Evolutionary conservation across 2,329 filamentous ascomycete genomes (phyloP), one percentile per base, ranked within the genome.

Genomic region (Trichoderma arundinaceum): DNA sequence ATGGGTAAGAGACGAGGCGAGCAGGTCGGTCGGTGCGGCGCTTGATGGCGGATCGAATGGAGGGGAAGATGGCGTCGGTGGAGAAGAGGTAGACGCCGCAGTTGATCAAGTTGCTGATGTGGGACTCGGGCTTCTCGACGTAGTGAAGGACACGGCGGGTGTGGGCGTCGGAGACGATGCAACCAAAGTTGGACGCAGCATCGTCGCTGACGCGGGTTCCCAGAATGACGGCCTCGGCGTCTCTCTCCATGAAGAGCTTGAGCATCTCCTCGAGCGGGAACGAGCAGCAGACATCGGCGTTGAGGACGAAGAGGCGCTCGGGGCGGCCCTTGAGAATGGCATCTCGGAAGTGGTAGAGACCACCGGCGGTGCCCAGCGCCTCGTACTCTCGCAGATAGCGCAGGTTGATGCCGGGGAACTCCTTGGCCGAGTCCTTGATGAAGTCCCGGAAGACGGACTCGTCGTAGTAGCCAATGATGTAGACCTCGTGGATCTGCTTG

Each of bases 41-140:
- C 85, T 97, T 97, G 82, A 98, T 98, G 73, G 94, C 94, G 71
- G 86, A 92, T 77, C 90, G 90, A 78, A 99, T 98, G 71, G 92
- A 92, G 69, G 94, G 94, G 86, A 98, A 98, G 82, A 98, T 96
- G 78, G 90, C 92, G 72, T 97, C 93, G 69, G 94, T 95, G 70
- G 91, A 88, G 80, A 99, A 99, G 73, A 98, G 92, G 82, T 98
- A 99, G 74, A 99, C 94, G 73, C 95, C 95, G 79, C 95, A 98
- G 85, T 98, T 99, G 86, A 99, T 99, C 71, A 99, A 85, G 82
- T 97, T 97, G 75, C 92, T 96, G 80, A 99, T 97, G 80, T 96
- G 92, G 64, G 91, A 93, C 80, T 99, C 68, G 71, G 95, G 95
- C 84, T 98, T 98, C 86, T 98, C 95, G 77, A 99, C 95, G 81